These are phyloP conservation scores for Chytriomyces hyalinus DNA, from an alignment of 192 early-diverging fungal species.

Conservation along the genomic window DNA sequence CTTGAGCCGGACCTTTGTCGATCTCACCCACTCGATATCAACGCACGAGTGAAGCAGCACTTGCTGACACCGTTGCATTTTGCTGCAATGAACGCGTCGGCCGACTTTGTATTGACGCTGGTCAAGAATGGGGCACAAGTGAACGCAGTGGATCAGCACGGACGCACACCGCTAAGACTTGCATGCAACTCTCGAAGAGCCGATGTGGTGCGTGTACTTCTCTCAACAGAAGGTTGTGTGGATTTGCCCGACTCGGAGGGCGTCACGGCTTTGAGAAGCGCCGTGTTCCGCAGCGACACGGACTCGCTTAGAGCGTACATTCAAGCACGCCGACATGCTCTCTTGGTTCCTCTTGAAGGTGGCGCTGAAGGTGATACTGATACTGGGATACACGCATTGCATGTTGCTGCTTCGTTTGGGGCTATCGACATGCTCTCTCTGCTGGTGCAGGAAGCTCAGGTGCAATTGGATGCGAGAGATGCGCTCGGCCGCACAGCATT, in stretches of 20 bases:
- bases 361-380: constrained; percentile 13
- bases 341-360: constrained; percentile 9
- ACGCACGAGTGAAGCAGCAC: constrained; percentile 32
- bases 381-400: constrained; percentile 24
- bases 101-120: constrained; percentile 17
- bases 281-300: constrained; percentile 21
- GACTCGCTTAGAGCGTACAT: constrained; percentile 15
- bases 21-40: constrained; percentile 6
- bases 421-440: constrained; percentile 23
- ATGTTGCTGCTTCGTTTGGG: constrained; percentile 32
- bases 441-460: constrained; percentile 21
- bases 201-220: constrained; percentile 22
- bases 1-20: background rate
- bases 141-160: constrained; percentile 28
- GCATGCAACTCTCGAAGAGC: constrained; percentile 17
- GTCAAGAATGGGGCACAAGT: constrained; percentile 29
- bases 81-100: constrained; percentile 36
- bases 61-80: constrained; percentile 34
- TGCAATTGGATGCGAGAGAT: constrained; percentile 27
- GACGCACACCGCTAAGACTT: constrained; percentile 33
- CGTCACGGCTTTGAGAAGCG: constrained; percentile 23
- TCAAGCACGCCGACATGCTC: background rate
- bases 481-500: constrained; percentile 30
- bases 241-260: constrained; percentile 35
- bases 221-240: constrained; percentile 5